Conservation (phyloP, 495 filamentous ascomycete genomes). For the Pyrenula massariospora region DNA sequence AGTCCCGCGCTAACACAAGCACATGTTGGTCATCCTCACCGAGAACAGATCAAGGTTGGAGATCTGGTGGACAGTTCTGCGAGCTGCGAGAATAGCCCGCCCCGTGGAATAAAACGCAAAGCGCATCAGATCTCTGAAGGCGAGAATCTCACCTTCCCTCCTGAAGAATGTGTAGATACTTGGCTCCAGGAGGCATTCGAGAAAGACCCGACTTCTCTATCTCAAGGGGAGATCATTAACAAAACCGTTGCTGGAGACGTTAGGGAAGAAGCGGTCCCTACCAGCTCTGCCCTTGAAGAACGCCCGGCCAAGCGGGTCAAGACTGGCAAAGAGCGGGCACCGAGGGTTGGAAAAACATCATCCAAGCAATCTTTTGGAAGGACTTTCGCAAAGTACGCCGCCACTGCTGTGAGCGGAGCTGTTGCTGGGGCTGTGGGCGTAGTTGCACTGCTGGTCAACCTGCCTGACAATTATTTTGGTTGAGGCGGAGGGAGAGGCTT, state of each 20-base stretch:
- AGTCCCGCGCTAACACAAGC: too few species aligned
- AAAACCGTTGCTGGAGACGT: not conserved
- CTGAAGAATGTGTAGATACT: too few species aligned
- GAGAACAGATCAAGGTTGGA: not conserved
- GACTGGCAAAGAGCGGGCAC: conserved; percentile 5
- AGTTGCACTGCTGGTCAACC: conserved; percentile 33
- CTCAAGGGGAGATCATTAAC: not conserved
- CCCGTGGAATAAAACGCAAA: not conserved
- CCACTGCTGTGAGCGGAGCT: conserved; percentile 31
- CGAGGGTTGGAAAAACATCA: not conserved
- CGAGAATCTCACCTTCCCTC: too few species aligned
- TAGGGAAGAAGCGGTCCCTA: not conserved
- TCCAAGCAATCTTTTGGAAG: not conserved
- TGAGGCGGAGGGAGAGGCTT: too few species aligned
- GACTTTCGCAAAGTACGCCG: conserved; percentile 25
- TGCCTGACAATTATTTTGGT: conserved; percentile 29
- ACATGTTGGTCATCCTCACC: not conserved
- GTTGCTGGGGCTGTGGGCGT: conserved; percentile 36
- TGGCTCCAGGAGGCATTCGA: not conserved
- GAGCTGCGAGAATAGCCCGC: not conserved
- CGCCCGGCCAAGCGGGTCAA: conserved; percentile 23
- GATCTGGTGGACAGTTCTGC: not conserved
- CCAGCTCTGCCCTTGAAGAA: conserved; percentile 5
- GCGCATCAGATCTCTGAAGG: conserved; percentile 1
- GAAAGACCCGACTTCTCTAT: not conserved